A percentile compares a stretch with the other conserved stretches of the same genome.
phyloP scores from a whole-genome alignment of 2,329 filamentous ascomycete genomes.

The Alternaria dauci region DNA sequence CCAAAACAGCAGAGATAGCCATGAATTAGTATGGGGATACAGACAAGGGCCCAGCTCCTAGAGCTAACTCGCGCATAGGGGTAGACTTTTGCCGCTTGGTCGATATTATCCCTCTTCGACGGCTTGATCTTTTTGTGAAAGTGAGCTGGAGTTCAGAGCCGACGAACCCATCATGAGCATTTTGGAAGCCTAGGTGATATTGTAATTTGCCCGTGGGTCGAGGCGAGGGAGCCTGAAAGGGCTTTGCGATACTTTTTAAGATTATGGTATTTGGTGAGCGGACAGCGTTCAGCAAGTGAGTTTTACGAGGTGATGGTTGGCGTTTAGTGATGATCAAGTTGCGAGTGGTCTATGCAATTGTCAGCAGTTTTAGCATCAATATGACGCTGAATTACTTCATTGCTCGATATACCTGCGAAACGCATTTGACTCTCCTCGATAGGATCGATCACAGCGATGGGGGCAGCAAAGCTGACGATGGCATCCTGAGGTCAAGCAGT shows the following conservation, averaged over 20 bases:
- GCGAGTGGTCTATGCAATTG: neutral
- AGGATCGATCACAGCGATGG: slow-evolving; percentile 30
- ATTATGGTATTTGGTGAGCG: neutral
- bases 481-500: slow-evolving; percentile 23
- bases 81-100: neutral
- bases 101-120: neutral
- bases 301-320: neutral
- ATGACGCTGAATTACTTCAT: neutral
- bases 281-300: neutral
- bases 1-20: neutral
- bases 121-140: neutral
- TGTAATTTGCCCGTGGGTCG: neutral
- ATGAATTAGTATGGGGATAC: neutral
- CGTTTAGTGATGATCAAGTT: neutral
- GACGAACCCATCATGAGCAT: slow-evolving; percentile 23
- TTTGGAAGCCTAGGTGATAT: neutral
- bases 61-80: slow-evolving; percentile 3
- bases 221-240: neutral
- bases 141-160: slow-evolving; percentile 15
- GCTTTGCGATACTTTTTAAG: neutral
- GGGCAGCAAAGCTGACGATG: slow-evolving; percentile 5
- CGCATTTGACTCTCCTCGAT: slow-evolving; percentile 37
- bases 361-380: neutral
- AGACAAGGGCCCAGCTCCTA: slow-evolving; percentile 18
- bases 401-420: too few species aligned